Evolutionary conservation across 139 green algal genomes (phyloP), one percentile per base, ranked within the genome.

Genomic region (Chlorella vulgaris): DNA sequence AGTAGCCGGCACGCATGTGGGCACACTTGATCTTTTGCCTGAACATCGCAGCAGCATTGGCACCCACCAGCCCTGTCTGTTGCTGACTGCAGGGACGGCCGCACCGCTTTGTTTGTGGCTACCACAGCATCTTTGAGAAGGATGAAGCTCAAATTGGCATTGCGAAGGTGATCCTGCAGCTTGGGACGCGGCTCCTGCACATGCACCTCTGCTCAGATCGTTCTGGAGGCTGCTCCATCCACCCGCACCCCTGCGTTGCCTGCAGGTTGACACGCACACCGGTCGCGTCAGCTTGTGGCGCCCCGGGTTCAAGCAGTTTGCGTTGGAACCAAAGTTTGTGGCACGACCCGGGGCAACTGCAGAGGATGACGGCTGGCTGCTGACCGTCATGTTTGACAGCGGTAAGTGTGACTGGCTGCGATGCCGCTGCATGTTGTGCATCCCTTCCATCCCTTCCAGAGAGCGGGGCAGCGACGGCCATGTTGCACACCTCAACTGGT

Each of bases 341-440:
- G 88, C 92, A 0, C 79, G 88, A 10, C 81, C 85, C 0, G 79
- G 75, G 24, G 75, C 65, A 2, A 60, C 36, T 4, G 47, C 55
- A 3, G 91, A 95, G 80, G 88, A 93, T 53, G 91, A 95, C 74
- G 92, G 92, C 58, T 95, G 90, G 90, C 67, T 96, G 62, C 81
- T 96, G 33, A 86, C 76, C 5, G 85, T 86, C 22, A 76, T 91
- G 3, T 91, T 93, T 74, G 86, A 95, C 84, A 90, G 84, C 8
- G 87, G 70, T 58, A 68, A 87, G 70, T 58, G 73, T 18, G 51
- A 39, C 40, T 58, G 47, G 73, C 39, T 21, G 22, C 1, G 13
- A 0, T 29, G 42, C 28, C 3, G 33, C 19, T 29, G 70, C 47
- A n/a, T n/a, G n/a, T n/a, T n/a, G n/a, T n/a, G n/a, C n/a, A n/a